Evolutionary conservation across 345 rosid genomes (phyloP), one percentile per base, ranked within the genome.

Genomic region (Schrenkiella parvula): DNA sequence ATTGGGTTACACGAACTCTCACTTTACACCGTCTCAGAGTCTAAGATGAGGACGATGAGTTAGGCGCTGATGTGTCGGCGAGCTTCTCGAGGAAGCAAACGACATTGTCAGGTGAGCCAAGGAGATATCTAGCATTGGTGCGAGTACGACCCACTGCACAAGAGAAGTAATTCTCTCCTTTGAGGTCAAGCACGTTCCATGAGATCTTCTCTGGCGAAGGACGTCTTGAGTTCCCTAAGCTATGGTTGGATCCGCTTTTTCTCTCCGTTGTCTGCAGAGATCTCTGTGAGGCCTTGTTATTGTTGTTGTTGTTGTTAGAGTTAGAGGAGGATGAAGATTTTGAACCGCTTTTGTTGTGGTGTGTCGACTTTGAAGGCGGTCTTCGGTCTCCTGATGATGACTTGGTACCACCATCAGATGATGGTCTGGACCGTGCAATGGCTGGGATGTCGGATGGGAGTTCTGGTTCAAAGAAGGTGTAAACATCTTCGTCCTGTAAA

Each of bases 141-240:
- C 95, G 90, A 5, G 83, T 80, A 62, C 99, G 85, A 12, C 96
- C 97, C 3, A 95, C 99, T 0, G 99, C 83, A 38, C 98, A 90
- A 8, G 99, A 95, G 84, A 95, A 95, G 80, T 95, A 95, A 76
- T 95, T 92, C 53, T 92, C 98, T 54, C 90, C 93, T 76, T 90
- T 95, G 68, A 95, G 98, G 81, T 95, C 99, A 41, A 95, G 99
- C 76, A 95, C 98, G 39, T 88, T 95, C 96, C 96, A 90, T 7
- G 99, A 87, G 31, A 80, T 87, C 78, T 86, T 95, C 58, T 92
- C 99, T 0, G 88, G 84, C 12, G 93, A 81, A 23, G 93, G 79
- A 8, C 86, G 84, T 42, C 83, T 70, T 58, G 78, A 82, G 72
- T 79, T 74, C 21, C 86, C 80, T 18, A 77, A 34, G 71, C 71